A percentile compares a stretch with the other conserved stretches of the same genome.
These are phyloP conservation scores for Fusarium oligoseptatum DNA, from an alignment of 2,329 filamentous ascomycete species.

Conservation along the genomic window DNA sequence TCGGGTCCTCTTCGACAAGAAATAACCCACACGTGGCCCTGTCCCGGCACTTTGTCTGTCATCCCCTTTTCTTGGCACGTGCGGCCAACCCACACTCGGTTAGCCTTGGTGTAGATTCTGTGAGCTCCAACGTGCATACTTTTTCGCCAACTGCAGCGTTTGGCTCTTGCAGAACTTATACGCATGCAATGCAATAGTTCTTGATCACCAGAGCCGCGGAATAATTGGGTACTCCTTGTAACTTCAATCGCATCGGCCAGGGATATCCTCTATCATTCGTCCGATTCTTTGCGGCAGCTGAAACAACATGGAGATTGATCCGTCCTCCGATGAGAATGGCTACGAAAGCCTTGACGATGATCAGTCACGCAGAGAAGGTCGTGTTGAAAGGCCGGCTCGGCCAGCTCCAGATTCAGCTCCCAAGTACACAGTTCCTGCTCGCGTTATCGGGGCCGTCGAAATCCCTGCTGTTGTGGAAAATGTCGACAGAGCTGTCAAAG, in stretches of 20 bases:
- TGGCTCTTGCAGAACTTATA: constrained; percentile 20
- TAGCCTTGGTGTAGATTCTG: constrained; percentile 18
- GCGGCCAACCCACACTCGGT: background rate
- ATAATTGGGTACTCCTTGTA: background rate
- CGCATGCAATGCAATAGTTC: background rate
- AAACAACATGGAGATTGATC: constrained; percentile 14
- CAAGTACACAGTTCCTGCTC: constrained; percentile 52
- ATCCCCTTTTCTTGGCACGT: background rate
- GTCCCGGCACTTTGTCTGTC: constrained; percentile 2
- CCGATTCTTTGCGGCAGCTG: background rate
- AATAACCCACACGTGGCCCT: background rate
- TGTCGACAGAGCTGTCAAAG: constrained; percentile 57
- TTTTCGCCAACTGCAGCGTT: constrained; percentile 8
- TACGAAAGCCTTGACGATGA: constrained; percentile 39
- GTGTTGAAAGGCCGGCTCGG: constrained; percentile 3
- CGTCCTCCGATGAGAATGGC: constrained; percentile 38
- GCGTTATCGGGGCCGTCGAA: constrained; percentile 57
- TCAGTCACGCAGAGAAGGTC: constrained; percentile 18
- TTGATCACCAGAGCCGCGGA: background rate
- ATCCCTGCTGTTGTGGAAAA: constrained; percentile 60
- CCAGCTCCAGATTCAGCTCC: constrained; percentile 46
- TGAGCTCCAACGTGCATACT: constrained; percentile 12
- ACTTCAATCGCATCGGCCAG: background rate
- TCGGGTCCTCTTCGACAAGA: background rate
- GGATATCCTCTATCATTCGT: background rate